These are phyloP conservation scores for Botryococcus braunii DNA, from an alignment of 163 green algal genomes.

Conservation along the genomic window DNA sequence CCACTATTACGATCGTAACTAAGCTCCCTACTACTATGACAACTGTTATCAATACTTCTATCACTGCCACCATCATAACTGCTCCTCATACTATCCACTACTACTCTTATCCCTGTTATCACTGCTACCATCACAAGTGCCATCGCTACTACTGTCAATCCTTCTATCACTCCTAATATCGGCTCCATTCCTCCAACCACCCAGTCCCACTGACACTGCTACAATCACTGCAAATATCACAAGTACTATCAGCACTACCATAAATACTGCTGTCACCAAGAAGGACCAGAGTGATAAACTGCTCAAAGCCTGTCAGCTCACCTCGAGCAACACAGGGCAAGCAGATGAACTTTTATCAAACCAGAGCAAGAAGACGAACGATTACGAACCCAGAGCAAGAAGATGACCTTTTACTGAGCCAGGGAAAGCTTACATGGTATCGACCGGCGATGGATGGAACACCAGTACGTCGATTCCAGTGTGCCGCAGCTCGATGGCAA, in stretches of 20 bases:
- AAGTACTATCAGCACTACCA: conserved; percentile 1
- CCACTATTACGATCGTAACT: no score
- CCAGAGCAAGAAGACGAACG: background rate
- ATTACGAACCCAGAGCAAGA: conserved; percentile 2
- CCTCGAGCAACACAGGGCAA: background rate
- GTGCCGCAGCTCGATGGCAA: conserved; percentile 76
- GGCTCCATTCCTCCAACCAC: no score
- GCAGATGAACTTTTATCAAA: background rate
- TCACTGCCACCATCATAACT: no score
- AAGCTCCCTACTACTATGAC: no score
- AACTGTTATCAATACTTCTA: no score
- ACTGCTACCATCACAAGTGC: no score
- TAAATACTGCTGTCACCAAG: background rate
- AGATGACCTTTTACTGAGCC: background rate
- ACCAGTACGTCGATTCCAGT: conserved; percentile 89
- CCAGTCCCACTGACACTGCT: no score
- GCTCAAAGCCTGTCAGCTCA: background rate
- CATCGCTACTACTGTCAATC: no score
- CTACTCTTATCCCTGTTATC: no score
- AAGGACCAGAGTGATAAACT: background rate
- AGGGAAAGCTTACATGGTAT: conserved; percentile 34
- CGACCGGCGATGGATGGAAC: conserved; percentile 89
- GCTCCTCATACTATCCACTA: no score
- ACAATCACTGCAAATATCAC: no score
- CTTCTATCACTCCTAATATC: no score